These are phyloP conservation scores for Viola odorata DNA, from an alignment of 345 rosid species.

Conservation along the genomic window DNA sequence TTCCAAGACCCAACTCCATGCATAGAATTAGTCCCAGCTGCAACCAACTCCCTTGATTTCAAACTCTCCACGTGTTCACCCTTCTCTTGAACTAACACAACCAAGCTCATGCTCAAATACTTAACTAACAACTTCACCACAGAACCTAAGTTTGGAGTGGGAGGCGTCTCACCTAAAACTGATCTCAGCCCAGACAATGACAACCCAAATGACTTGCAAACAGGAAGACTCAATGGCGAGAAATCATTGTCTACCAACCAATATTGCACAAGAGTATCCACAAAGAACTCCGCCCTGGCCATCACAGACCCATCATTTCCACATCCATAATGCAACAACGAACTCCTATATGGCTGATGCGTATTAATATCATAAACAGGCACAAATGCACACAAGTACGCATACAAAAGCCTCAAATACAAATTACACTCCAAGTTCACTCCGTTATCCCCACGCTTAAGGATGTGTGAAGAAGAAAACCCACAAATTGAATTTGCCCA, in stretches of 20 bases:
- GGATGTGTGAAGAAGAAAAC: slow-evolving; percentile 28
- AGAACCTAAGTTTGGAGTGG: slow-evolving; percentile 65
- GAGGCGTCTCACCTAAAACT: slow-evolving; percentile 60
- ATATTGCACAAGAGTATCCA: slow-evolving; percentile 59
- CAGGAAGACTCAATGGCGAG: slow-evolving; percentile 53
- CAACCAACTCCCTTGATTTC: slow-evolving; percentile 30
- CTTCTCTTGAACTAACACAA: slow-evolving; percentile 24
- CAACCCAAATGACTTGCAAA: slow-evolving; percentile 65
- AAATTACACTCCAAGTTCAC: slow-evolving; percentile 55
- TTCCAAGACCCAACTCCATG: slow-evolving; percentile 59
- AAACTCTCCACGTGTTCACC: slow-evolving; percentile 38
- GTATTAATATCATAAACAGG: slow-evolving; percentile 50
- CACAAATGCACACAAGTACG: slow-evolving; percentile 73
- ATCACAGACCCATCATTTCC: slow-evolving; percentile 49
- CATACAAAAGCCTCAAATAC: slow-evolving; percentile 57
- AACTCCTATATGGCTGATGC: slow-evolving; percentile 72
- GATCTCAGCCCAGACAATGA: slow-evolving; percentile 37
- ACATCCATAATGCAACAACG: slow-evolving; percentile 67
- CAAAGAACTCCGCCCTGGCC: slow-evolving; percentile 67
- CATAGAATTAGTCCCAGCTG: slow-evolving; percentile 28
- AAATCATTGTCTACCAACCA: slow-evolving; percentile 94
- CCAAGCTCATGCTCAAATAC: slow-evolving; percentile 68
- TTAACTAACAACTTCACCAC: slow-evolving; percentile 75
- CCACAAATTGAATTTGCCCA: slow-evolving; percentile 63
- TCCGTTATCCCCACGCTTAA: slow-evolving; percentile 40